phyloP scores from a whole-genome alignment of 225 moss, liverwort and hornwort genomes.

The Marchantia polymorpha region DNA sequence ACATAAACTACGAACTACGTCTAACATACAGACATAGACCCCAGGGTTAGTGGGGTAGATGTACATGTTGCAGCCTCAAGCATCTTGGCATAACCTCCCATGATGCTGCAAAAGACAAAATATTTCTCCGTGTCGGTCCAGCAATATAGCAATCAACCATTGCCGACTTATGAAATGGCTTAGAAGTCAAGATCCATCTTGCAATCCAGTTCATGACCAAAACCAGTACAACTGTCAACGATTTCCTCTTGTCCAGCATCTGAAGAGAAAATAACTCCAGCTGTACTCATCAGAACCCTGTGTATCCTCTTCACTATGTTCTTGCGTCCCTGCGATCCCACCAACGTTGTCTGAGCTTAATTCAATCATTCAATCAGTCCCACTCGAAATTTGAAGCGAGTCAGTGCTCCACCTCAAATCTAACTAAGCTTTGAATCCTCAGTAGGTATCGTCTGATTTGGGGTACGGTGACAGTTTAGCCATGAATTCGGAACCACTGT shows the following conservation, averaged over 20 bases:
- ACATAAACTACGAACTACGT: conserved; percentile 1
- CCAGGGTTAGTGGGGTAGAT: background rate
- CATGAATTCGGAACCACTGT: background rate
- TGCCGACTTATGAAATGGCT: background rate
- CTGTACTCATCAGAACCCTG: conserved; percentile 37
- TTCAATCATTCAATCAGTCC: background rate
- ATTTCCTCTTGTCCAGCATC: conserved; percentile 19
- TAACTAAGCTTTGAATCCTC: background rate
- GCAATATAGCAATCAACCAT: background rate
- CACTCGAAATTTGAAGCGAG: background rate
- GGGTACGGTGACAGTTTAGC: background rate
- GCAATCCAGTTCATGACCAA: conserved; percentile 30
- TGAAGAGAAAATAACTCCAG: conserved; percentile 31
- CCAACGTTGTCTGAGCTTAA: background rate
- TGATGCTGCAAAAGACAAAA: background rate
- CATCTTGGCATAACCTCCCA: background rate
- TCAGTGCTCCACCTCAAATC: background rate
- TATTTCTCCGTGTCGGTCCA: background rate
- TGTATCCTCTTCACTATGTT: conserved; percentile 34
- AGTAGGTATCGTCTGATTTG: background rate
- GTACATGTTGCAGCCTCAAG: background rate
- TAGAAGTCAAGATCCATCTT: background rate
- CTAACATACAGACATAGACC: conserved; percentile 9
- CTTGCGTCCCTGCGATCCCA: conserved; percentile 29
- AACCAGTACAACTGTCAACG: conserved; percentile 35